phyloP scores from a whole-genome alignment of 306 rosid genomes.

The Acacia melanoxylon region DNA sequence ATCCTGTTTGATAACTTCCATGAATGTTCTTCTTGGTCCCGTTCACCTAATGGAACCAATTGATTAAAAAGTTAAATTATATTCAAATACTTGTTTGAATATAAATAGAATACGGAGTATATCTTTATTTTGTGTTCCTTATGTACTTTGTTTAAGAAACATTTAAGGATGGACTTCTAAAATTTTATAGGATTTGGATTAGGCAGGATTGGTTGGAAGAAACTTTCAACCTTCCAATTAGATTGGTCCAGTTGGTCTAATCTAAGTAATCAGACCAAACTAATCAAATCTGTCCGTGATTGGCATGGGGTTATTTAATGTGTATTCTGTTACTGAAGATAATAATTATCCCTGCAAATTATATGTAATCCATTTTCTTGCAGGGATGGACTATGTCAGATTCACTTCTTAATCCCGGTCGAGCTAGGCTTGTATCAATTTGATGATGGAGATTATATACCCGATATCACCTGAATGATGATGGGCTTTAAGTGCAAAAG shows the following conservation, averaged over 20 bases:
- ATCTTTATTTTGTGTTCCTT: background rate
- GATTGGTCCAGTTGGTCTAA: background rate
- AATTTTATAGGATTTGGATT: background rate
- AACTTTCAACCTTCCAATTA: background rate
- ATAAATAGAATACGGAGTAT: background rate
- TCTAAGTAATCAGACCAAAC: background rate
- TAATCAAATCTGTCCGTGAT: background rate
- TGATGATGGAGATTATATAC: slow-evolving; percentile 39
- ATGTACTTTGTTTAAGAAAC: background rate
- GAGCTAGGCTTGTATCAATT: slow-evolving; percentile 65
- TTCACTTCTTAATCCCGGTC: slow-evolving; percentile 91
- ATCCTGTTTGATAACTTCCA: background rate
- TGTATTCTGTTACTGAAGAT: background rate
- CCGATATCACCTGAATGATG: slow-evolving; percentile 30
- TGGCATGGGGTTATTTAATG: background rate
- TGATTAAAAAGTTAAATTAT: background rate
- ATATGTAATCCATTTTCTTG: background rate
- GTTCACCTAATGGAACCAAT: background rate
- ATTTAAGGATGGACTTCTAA: background rate
- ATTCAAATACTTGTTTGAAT: background rate
- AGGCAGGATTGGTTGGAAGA: background rate
- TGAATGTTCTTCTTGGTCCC: background rate
- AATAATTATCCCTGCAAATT: background rate
- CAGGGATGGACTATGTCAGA: slow-evolving; percentile 99
- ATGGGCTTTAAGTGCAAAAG: slow-evolving; percentile 7